Base-by-base conservation (phyloP, 495 filamentous ascomycete species). In the Penicillium riverlandense region DNA sequence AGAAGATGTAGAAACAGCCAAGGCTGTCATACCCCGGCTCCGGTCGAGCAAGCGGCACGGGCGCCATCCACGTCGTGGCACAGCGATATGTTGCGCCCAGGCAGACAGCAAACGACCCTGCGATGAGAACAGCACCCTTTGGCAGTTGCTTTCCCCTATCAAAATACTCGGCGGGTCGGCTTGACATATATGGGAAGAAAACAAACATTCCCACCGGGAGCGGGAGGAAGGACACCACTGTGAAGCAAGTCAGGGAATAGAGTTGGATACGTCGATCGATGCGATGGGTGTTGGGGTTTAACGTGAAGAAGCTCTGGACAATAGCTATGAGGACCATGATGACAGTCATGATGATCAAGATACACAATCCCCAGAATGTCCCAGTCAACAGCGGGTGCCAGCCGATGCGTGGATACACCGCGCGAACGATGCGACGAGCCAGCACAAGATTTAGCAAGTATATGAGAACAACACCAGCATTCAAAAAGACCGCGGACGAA, bases 361-460 rank as follows among this genome's bases (percentile, higher is more conserved):
- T 61, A 57, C 85, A 85, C 11, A 89, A 58, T 6, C 58, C 55
- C 46, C 71, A 69, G 55, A 91, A 85, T 14, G 62, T 43, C 11
- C 58, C 41, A 0, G 63, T 64, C 28, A 79, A 62, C 15, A 60
- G 43, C 7, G 57, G 70, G 37, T 77, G 71, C 84, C 84, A 88
- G 29, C 88, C 87, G 37, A 87, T 58, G 2, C 63, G 57, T 0
- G 88, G 90, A 45, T 91, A 85, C 10, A 76, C 76, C 4, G 83
- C 85, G 29, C 90, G 74, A 7, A 90, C 50, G 28, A 94, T 77
- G 27, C 90, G 80, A 57, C 90, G 86, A 0, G 84, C 67, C 57
- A 88, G 85, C 52, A 92, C 69, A 28, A 95, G 65, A 58, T 96
- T 92, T 57, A 87, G 62, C 44, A 95, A 62, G 61, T 85, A 94